These are phyloP conservation scores for Russula sp. DNA, from an alignment of 768 basidiomycete genomes.

Conservation along the genomic window DNA sequence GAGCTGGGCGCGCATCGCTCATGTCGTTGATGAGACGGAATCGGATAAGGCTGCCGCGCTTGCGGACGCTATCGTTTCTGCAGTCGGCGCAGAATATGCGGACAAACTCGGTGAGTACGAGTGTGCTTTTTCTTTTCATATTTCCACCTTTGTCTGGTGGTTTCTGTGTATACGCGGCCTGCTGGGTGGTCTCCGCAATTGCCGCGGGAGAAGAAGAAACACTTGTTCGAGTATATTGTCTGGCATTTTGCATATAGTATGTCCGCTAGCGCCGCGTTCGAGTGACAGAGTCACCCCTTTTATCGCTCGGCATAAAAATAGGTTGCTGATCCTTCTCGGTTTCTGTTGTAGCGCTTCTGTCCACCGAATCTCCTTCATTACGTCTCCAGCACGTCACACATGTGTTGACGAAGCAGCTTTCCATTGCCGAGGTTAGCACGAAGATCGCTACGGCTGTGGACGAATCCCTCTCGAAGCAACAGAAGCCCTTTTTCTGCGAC, in stretches of 20 bases:
- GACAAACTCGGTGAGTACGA: slow-evolving; percentile 64
- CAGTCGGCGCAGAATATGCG: slow-evolving; percentile 58
- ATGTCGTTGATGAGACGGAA: slow-evolving; percentile 70
- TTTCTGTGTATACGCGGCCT: not conserved
- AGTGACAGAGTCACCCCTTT: too few species aligned
- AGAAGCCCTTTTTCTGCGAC: slow-evolving; percentile 82
- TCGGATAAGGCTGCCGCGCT: slow-evolving; percentile 65
- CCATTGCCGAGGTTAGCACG: slow-evolving; percentile 76
- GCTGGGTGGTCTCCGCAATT: too few species aligned
- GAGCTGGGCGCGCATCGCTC: slow-evolving; percentile 63
- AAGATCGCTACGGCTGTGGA: slow-evolving; percentile 80
- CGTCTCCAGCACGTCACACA: slow-evolving; percentile 66
- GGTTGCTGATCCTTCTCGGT: not conserved
- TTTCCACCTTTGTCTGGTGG: not conserved
- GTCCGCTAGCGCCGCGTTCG: too few species aligned
- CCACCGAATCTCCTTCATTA: slow-evolving; percentile 55
- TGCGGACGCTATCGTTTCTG: slow-evolving; percentile 70
- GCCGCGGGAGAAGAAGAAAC: not conserved
- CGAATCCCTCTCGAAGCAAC: slow-evolving; percentile 82
- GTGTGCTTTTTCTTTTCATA: not conserved
- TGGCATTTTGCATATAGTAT: too few species aligned
- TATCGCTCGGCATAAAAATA: not conserved
- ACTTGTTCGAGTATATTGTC: not conserved
- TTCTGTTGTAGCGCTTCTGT: slow-evolving; percentile 52
- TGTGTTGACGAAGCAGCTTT: slow-evolving; percentile 70